Evolutionary conservation across 78 protist genomes (phyloP).

Genomic region (Dictyostelium purpureum): DNA sequence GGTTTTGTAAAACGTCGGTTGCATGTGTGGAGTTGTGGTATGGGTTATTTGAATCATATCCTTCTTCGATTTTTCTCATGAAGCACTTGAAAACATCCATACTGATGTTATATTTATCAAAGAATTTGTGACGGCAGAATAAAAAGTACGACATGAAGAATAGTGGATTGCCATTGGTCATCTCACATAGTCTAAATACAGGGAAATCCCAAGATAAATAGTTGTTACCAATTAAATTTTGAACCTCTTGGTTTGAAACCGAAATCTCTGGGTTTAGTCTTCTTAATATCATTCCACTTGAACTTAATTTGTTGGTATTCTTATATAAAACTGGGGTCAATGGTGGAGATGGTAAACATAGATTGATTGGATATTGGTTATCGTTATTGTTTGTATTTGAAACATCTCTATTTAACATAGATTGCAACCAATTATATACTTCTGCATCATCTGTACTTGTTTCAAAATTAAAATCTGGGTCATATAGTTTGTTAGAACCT

Average conservation of each 20-base stretch:
- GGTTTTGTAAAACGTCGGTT: constrained; percentile 66
- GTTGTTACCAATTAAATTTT: background rate
- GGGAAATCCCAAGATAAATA: constrained; percentile 34
- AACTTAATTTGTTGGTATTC: background rate
- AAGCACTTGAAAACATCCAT: background rate
- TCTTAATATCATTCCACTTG: background rate
- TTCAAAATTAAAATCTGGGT: constrained; percentile 3
- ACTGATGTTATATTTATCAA: constrained; percentile 22
- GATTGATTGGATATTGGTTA: background rate
- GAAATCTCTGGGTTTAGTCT: background rate
- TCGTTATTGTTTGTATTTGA: background rate
- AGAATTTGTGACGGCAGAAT: constrained; percentile 15
- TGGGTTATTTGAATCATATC: constrained; percentile 58
- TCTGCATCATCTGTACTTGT: constrained; percentile 26
- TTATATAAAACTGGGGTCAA: background rate
- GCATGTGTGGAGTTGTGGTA: constrained; percentile 86
- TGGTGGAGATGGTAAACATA: background rate
- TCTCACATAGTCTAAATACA: constrained; percentile 2
- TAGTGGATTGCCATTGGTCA: constrained; percentile 36
- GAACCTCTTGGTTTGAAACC: constrained; percentile 8
- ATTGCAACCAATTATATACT: constrained; percentile 18
- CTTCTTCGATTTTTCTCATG: constrained; percentile 20
- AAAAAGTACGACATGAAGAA: background rate
- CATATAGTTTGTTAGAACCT: constrained; percentile 52
- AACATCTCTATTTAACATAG: constrained; percentile 26